These are phyloP conservation scores for Colletotrichum karsti DNA, from an alignment of 2,329 filamentous ascomycete species.

Conservation along the genomic window DNA sequence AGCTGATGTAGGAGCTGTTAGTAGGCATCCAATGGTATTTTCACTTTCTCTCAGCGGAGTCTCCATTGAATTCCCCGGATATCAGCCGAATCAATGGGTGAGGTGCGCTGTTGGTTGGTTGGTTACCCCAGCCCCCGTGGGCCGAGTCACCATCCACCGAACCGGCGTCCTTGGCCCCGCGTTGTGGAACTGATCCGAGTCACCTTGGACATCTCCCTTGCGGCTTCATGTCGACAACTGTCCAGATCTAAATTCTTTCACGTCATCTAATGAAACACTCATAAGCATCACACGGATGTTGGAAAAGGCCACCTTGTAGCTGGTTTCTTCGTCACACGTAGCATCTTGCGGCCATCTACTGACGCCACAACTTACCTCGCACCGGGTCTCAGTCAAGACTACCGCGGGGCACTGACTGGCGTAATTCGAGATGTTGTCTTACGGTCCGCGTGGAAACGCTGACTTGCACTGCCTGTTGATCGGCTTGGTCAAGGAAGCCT, in stretches of 20 bases:
- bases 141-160: conserved; percentile 8
- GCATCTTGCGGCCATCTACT: too few relatives aligned
- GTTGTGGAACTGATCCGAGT: not conserved
- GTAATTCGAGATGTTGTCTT: too few relatives aligned
- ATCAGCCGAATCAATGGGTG: not conserved
- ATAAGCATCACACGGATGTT: not conserved
- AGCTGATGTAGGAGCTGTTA: too few relatives aligned
- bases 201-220: not conserved
- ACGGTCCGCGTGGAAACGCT: too few relatives aligned
- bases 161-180: not conserved
- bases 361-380: too few relatives aligned
- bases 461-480: not conserved
- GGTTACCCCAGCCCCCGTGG: not conserved
- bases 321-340: too few relatives aligned
- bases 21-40: not conserved
- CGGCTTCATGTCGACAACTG: not conserved
- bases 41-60: not conserved
- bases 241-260: not conserved
- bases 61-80: not conserved
- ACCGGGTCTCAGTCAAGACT: too few relatives aligned
- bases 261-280: not conserved
- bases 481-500: not conserved
- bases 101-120: not conserved
- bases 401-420: too few relatives aligned
- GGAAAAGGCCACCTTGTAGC: not conserved